These are phyloP conservation scores for Dothideomycetes sp. DNA, from an alignment of 2,329 filamentous ascomycete species.

Conservation along the genomic window DNA sequence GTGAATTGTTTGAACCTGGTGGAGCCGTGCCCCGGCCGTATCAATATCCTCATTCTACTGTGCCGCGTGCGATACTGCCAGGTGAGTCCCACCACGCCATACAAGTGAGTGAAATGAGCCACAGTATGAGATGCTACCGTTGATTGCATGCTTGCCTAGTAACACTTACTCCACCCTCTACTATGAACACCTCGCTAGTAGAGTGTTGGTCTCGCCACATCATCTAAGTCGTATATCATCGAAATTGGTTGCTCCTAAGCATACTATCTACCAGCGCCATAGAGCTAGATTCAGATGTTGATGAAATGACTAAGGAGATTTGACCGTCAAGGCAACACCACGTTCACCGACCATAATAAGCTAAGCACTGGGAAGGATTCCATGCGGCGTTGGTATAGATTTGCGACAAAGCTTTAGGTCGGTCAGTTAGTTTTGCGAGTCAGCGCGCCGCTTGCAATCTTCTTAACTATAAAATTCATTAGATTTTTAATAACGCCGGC, in stretches of 20 bases:
- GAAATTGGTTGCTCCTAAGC: neutral
- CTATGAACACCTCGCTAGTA: constrained; percentile 8
- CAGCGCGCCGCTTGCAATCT: constrained; percentile 3
- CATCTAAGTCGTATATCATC: neutral
- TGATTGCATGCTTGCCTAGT: neutral
- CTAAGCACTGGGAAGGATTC: constrained; percentile 5
- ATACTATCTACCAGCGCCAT: constrained; percentile 4
- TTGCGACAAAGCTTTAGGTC: constrained; percentile 5
- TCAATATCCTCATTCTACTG: constrained; percentile 1
- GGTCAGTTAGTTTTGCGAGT: constrained; percentile 3
- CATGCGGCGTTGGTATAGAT: neutral
- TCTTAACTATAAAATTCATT: no score
- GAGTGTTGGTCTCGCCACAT: neutral
- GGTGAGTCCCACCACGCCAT: neutral
- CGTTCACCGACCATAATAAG: neutral
- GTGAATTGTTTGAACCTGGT: constrained; percentile 3
- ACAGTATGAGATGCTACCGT: neutral
- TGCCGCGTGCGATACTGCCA: constrained; percentile 2
- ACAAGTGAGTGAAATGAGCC: neutral
- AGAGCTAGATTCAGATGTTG: constrained; percentile 2
- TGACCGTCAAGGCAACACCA: constrained; percentile 5
- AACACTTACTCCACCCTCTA: constrained; percentile 1
- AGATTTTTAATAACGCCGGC: no score
- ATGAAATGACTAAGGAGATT: constrained; percentile 3
- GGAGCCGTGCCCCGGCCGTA: constrained; percentile 1